Percentiles rank a stretch among this genome's conserved stretches.
phyloP scores from a whole-genome alignment of 2,329 filamentous ascomycete genomes.

The Fusarium continuum region DNA sequence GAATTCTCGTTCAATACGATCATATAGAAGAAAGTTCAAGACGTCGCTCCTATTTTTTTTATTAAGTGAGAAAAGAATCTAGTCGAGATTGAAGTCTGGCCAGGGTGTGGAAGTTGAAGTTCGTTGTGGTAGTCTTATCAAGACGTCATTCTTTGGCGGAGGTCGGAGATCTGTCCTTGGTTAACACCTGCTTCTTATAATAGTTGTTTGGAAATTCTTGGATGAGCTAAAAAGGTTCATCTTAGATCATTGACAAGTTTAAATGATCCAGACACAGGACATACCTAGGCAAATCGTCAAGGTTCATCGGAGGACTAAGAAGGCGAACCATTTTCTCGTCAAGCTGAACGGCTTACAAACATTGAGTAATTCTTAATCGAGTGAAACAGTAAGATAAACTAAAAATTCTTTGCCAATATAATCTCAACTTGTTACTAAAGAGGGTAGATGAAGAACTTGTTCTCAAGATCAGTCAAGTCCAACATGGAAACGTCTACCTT shows the following conservation, averaged over 20 bases:
- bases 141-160: constrained; percentile 26
- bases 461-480: constrained; percentile 36
- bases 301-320: too few relatives aligned
- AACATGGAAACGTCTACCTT: constrained; percentile 34
- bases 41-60: accelerated
- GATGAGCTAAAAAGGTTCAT: background rate
- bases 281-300: too few relatives aligned
- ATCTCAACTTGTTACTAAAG: background rate
- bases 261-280: too few relatives aligned
- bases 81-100: background rate
- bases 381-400: too few relatives aligned
- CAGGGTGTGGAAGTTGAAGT: constrained; percentile 30
- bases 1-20: too few relatives aligned
- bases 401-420: too few relatives aligned
- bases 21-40: too few relatives aligned
- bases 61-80: background rate
- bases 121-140: constrained; percentile 29
- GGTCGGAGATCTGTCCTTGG: constrained; percentile 2
- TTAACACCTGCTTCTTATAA: constrained; percentile 1
- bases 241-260: background rate
- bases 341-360: too few relatives aligned
- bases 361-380: too few relatives aligned
- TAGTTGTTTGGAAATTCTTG: background rate
- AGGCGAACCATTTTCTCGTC: too few relatives aligned
- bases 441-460: constrained; percentile 18